Conservation (phyloP, 2,329 filamentous ascomycete genomes). For the Cladophialophora psammophila region DNA sequence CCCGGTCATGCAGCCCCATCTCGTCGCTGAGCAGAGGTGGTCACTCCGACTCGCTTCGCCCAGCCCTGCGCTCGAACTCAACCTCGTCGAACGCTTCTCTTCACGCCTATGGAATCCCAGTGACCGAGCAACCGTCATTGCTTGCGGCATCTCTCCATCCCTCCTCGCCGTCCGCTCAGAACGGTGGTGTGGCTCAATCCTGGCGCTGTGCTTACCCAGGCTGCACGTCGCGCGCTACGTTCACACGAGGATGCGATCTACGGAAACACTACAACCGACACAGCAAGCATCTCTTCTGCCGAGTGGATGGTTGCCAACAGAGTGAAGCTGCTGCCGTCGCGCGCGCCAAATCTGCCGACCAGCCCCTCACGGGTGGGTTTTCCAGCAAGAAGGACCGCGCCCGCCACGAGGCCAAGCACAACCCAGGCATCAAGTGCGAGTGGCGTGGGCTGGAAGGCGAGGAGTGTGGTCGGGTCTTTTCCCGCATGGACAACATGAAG, state of each 20-base stretch:
- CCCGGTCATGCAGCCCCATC: constrained; percentile 38
- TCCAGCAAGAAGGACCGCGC: constrained; percentile 69
- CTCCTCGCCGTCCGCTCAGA: constrained; percentile 2
- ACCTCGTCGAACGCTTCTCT: constrained; percentile 39
- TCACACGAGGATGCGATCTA: constrained; percentile 67
- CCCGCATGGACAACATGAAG: constrained; percentile 68
- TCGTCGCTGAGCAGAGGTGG: constrained; percentile 22
- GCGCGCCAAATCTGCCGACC: constrained; percentile 33
- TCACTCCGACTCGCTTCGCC: constrained; percentile 22
- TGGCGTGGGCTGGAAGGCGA: constrained; percentile 43
- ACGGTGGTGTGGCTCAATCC: constrained; percentile 41
- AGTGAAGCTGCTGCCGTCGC: constrained; percentile 36
- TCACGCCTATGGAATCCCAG: constrained; percentile 40
- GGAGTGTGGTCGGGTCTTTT: constrained; percentile 65
- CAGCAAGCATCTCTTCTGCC: constrained; percentile 67
- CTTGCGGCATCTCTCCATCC: constrained; percentile 17
- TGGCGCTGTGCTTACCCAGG: constrained; percentile 67
- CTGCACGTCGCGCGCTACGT: constrained; percentile 65
- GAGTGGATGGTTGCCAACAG: constrained; percentile 65
- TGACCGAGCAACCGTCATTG: constrained; percentile 29
- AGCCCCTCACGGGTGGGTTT: constrained; percentile 62
- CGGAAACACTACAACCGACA: constrained; percentile 70
- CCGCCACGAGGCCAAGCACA: constrained; percentile 69
- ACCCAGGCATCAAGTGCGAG: constrained; percentile 63
- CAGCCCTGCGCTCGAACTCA: constrained; percentile 34